phyloP scores from a whole-genome alignment of 768 basidiomycete species.

The Boletus pseudo-olivaceus region DNA sequence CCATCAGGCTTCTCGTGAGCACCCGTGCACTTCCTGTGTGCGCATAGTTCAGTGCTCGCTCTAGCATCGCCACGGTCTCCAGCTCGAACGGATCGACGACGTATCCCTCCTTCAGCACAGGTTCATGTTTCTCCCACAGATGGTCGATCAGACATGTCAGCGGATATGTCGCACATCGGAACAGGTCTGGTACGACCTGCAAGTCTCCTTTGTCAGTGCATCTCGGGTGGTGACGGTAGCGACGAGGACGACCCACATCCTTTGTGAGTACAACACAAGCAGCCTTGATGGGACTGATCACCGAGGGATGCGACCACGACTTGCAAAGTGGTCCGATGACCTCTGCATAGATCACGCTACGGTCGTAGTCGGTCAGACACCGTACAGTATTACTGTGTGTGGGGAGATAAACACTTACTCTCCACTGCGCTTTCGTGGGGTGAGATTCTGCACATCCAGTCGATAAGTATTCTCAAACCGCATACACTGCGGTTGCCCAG shows the following conservation, averaged over 20 bases:
- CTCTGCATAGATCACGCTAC: neutral
- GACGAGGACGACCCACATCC: neutral
- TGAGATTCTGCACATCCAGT: neutral
- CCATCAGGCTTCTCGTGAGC: neutral
- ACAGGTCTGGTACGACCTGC: neutral
- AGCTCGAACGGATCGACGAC: neutral
- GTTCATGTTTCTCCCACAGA: constrained; percentile 2
- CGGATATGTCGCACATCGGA: neutral
- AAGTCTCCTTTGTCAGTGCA: too few relatives aligned
- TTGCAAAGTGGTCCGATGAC: neutral
- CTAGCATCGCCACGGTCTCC: neutral
- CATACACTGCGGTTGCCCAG: neutral
- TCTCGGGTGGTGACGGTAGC: too few relatives aligned
- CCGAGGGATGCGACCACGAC: neutral
- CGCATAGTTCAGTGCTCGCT: neutral
- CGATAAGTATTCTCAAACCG: neutral
- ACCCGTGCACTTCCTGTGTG: neutral
- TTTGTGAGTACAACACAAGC: rapidly evolving
- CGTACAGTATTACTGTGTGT: too few relatives aligned
- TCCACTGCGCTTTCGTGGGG: neutral
- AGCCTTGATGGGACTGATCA: neutral
- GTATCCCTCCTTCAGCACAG: neutral
- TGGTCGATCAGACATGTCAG: neutral
- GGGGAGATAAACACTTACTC: neutral
- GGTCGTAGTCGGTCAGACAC: too few relatives aligned